Base-by-base conservation (phyloP, 768 basidiomycete species). In the Favolaschia claudopus region DNA sequence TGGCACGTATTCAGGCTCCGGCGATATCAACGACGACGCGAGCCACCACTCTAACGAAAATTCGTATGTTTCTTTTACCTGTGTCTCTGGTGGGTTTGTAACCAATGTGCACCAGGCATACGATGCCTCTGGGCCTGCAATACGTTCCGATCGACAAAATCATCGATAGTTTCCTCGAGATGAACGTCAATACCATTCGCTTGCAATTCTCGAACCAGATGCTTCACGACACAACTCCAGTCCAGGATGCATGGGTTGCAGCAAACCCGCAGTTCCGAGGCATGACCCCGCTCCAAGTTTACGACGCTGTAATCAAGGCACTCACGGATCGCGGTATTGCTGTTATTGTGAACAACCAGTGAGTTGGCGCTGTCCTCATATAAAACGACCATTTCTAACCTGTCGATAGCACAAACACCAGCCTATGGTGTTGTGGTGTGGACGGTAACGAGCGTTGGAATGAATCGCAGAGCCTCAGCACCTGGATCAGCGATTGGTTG, bases 371-470 rank as follows among this genome's bases (percentile, higher is more conserved):
- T n/a, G n/a, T n/a, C n/a, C n/a, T n/a, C n/a, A n/a, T n/a, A n/a
- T n/a, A n/a, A n/a, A n/a, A n/a, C n/a, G n/a, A n/a, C n/a, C n/a
- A n/a, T n/a, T n/a, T n/a, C n/a, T n/a, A n/a, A n/a, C n/a, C n/a
- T n/a, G n/a, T n/a, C n/a, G n/a, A n/a, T n/a, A n/a, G n/a, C 44
- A 64, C 63, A 6, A 48, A 37, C 20, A 40, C 13, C 34, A 52
- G 49, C 24, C 7, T 56, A 1, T 64, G 63, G 58, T 64, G 63
- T 39, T 64, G 63, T 31, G 63, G 63, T 0, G 20, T 60, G n/a
- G 63, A 64, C 49, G 63, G 58, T 2, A 64, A 64, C 27, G 63
- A 60, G 29, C 58, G 63, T 20, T 64, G 63, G 63, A 34, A 64
- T 24, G 58, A 60, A 44, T 56, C 54, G 5, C 58, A 64, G 55